Base-by-base conservation (phyloP, 768 basidiomycete species). In the Lentinus brumalis region DNA sequence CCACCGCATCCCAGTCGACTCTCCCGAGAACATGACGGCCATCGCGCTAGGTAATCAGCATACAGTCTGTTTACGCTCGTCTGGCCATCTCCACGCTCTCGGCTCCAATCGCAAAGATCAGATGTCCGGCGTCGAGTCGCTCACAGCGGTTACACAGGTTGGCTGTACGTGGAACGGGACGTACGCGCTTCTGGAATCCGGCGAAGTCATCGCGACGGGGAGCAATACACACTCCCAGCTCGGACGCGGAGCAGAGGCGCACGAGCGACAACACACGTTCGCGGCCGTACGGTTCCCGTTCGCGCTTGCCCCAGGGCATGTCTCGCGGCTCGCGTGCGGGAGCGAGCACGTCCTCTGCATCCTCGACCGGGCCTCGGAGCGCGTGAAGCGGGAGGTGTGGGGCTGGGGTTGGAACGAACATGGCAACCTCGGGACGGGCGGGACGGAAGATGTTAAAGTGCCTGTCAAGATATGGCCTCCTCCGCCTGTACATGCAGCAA, bases 371-470 rank as follows among this genome's bases (percentile, higher is more conserved):
- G 38, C 32, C 15, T 15, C 18, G 38, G 12, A 21, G 11, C 73
- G 15, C 5, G 47, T 21, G 51, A 5, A 12, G 38, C 9, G 26
- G 12, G 81, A 83, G 63, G 81, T 95, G 0, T 91, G 86, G 84
- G 91, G 86, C 0, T 97, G 96, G 92, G 96, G 96, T 0, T 98
- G 96, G 96, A 98, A 98, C 72, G 96, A 98, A 73, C 96, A 98
- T 70, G 96, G 96, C 7, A 98, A 97, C 73, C 78, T 98, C 30
- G 94, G 92, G 0, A 69, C 85, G 26, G 88, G 86, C 0, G 77
- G 80, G 39, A 84, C 83, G 4, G 75, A 78, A 3, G 87, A 94
- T 66, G 73, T 83, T 9, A 61, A 67, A 7, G 30, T 69, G 15
- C 87, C 89, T 15, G 70, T 75, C 11, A 82, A 74, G 63, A 68